phyloP scores from a whole-genome alignment of 352 stramenopile genomes.

The Globisporangium mamillatum region DNA sequence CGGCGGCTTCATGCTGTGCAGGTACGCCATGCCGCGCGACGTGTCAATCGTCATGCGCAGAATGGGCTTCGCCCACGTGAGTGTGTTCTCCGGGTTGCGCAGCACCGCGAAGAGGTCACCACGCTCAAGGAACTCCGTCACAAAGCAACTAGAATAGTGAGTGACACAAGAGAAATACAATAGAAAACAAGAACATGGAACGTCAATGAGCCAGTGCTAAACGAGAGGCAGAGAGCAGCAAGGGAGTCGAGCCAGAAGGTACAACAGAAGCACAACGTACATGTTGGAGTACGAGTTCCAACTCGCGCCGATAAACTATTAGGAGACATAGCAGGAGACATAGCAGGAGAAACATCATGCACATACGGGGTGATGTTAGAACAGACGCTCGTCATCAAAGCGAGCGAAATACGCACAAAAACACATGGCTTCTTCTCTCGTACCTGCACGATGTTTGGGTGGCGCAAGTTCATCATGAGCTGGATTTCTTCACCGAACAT shows the following conservation, averaged over 20 bases:
- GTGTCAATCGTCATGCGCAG: slow-evolving; percentile 89
- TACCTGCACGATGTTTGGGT: slow-evolving; percentile 86
- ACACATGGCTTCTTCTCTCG: neutral
- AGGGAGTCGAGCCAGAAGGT: neutral
- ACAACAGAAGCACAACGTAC: slow-evolving; percentile 39
- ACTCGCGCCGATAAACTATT: slow-evolving; percentile 85
- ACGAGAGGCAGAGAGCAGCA: neutral
- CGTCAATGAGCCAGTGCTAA: neutral
- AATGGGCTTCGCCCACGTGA: slow-evolving; percentile 85
- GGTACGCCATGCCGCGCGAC: slow-evolving; percentile 95
- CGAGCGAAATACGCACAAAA: neutral
- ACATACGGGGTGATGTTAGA: neutral
- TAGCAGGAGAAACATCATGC: neutral
- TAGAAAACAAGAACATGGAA: slow-evolving; percentile 6
- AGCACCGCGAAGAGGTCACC: slow-evolving; percentile 82
- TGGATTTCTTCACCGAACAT: slow-evolving; percentile 90
- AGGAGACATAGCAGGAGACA: neutral
- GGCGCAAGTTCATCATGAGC: slow-evolving; percentile 89
- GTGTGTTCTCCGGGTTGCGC: slow-evolving; percentile 73
- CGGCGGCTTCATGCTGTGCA: slow-evolving; percentile 96
- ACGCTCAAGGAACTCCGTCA: slow-evolving; percentile 85
- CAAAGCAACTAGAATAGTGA: slow-evolving; percentile 63
- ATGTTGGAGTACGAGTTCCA: slow-evolving; percentile 92
- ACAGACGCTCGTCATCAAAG: neutral
- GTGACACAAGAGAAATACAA: neutral